Conservation (phyloP, 2,329 filamentous ascomycete species). For the Calycina marina region DNA sequence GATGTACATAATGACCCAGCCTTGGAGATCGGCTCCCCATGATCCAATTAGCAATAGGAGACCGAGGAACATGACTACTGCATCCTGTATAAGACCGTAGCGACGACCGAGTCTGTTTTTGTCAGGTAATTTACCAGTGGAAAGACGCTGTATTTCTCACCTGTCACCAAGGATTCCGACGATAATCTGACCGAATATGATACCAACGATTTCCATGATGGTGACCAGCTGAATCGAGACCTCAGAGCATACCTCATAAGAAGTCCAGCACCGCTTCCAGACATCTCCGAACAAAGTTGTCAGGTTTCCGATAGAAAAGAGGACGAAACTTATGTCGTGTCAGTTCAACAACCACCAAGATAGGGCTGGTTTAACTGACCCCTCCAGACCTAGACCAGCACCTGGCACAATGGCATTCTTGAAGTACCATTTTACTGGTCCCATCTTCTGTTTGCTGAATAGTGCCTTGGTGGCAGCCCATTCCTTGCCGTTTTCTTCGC, state of each 20-base stretch:
- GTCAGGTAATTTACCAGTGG: conserved; percentile 2
- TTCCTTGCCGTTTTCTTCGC: conserved; percentile 54
- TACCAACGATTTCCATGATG: conserved; percentile 86
- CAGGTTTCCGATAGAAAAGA: conserved; percentile 94
- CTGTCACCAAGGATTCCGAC: conserved; percentile 71
- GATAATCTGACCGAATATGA: conserved; percentile 82
- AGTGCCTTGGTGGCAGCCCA: conserved; percentile 53
- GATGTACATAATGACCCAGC: conserved; percentile 95
- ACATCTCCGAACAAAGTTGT: conserved; percentile 63
- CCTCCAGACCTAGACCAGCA: conserved; percentile 82
- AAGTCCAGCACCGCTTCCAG: conserved; percentile 68
- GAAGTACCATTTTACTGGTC: conserved; percentile 75
- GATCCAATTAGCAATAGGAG: conserved; percentile 81
- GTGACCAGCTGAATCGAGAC: conserved; percentile 77
- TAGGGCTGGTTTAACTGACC: conserved; percentile 27
- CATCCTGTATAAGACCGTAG: conserved; percentile 93
- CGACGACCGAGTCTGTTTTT: conserved; percentile 66
- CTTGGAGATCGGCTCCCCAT: conserved; percentile 76
- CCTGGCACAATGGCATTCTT: conserved; percentile 84
- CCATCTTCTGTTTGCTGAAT: conserved; percentile 76
- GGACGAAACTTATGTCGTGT: conserved; percentile 52
- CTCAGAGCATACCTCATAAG: conserved; percentile 48
- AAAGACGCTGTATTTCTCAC: conserved; percentile 24
- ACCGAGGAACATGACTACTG: conserved; percentile 85
- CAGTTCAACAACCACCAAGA: conserved; percentile 2